These are phyloP conservation scores for Pyricularia grisea DNA, from an alignment of 2,329 filamentous ascomycete genomes.

Conservation along the genomic window DNA sequence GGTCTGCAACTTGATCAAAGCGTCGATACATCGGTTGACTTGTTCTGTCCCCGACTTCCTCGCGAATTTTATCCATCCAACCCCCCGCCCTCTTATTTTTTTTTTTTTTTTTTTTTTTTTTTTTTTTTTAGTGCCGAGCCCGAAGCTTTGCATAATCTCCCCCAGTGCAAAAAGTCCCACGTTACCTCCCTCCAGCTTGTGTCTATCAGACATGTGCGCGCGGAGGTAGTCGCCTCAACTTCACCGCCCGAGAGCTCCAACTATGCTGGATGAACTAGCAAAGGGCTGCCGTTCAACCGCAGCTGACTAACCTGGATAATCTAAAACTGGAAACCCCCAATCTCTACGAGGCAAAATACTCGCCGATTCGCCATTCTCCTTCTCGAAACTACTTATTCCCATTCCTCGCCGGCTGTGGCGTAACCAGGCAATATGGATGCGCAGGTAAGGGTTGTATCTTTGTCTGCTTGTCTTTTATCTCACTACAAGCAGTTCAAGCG, in stretches of 20 bases:
- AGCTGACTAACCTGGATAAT: constrained; percentile 2
- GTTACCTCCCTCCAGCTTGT: constrained; percentile 1
- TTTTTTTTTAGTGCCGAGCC: neutral
- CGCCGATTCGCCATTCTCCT: neutral
- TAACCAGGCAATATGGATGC: constrained; percentile 3
- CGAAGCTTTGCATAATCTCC: neutral
- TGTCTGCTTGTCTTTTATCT: neutral
- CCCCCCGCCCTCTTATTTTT: neutral
- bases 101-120: neutral
- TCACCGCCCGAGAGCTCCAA: neutral
- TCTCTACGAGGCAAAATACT: neutral
- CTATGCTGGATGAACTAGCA: constrained; percentile 3
- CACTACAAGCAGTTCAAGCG: neutral
- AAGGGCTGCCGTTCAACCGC: constrained; percentile 5
- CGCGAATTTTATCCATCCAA: neutral
- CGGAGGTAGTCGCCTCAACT: constrained; percentile 1
- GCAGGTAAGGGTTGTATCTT: neutral
- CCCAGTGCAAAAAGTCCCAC: neutral
- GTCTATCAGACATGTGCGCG: neutral
- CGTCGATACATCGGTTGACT: neutral
- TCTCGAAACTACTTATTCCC: neutral
- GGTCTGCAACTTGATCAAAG: neutral
- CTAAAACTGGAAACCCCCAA: neutral
- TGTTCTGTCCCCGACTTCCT: neutral
- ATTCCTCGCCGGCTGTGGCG: neutral